Percentiles rank a stretch among this genome's conserved stretches.
Evolutionary conservation across 208 protist genomes (phyloP).

Genomic region (Trypanosomatidae sp.): DNA sequence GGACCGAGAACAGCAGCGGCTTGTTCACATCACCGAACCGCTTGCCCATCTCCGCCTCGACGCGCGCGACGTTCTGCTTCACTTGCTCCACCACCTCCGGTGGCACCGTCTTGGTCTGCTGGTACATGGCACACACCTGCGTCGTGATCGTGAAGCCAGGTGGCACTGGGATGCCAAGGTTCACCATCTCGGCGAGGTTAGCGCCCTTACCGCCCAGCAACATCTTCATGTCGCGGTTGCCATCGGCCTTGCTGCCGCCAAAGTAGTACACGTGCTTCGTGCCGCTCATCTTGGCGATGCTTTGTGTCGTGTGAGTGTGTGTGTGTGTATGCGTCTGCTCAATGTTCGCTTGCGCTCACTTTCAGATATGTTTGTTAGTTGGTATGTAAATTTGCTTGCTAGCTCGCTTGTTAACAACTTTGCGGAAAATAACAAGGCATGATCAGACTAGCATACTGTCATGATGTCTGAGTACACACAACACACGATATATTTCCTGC

Average conservation of each 20-base stretch:
- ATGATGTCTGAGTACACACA: no score
- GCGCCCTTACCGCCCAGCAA: slow-evolving; percentile 91
- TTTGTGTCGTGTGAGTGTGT: neutral
- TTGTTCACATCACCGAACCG: slow-evolving; percentile 72
- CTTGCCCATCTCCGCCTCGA: slow-evolving; percentile 80
- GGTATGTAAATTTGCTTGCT: neutral
- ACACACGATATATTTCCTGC: no score
- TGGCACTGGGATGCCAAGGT: slow-evolving; percentile 86
- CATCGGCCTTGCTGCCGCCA: slow-evolving; percentile 61
- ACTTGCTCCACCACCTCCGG: slow-evolving; percentile 55
- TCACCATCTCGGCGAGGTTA: slow-evolving; percentile 89
- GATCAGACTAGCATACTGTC: no score
- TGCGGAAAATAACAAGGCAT: neutral
- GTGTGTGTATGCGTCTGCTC: neutral
- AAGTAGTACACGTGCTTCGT: slow-evolving; percentile 80
- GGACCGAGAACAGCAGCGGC: slow-evolving; percentile 90
- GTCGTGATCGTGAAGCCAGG: slow-evolving; percentile 92
- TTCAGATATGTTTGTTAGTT: neutral
- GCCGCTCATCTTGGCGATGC: slow-evolving; percentile 12
- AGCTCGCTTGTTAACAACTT: neutral
- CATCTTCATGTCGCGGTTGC: slow-evolving; percentile 75
- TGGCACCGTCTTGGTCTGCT: slow-evolving; percentile 40
- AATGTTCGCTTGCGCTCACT: no score
- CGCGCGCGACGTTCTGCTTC: slow-evolving; percentile 23
- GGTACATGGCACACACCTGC: slow-evolving; percentile 66